Evolutionary conservation across 192 early-diverging fungal species (phyloP).

Genomic region (Gamsiella multidivaricata): DNA sequence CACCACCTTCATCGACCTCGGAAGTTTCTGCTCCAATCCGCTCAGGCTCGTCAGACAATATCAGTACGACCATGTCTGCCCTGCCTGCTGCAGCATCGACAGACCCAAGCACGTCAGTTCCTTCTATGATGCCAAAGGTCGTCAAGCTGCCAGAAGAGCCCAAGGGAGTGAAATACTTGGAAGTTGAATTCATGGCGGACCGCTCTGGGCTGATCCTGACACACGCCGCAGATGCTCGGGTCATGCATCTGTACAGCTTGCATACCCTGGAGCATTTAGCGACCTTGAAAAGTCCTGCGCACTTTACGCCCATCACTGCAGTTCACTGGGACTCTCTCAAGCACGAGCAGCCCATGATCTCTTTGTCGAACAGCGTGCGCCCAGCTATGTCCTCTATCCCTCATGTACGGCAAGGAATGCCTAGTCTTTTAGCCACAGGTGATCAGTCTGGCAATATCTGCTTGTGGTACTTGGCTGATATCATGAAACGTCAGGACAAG

Average conservation of each 20-base stretch:
- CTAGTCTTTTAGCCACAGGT: slow-evolving; percentile 60
- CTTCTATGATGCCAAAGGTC: not conserved
- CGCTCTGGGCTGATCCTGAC: slow-evolving; percentile 22
- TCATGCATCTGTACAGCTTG: slow-evolving; percentile 40
- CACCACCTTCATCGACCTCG: slow-evolving; percentile 6
- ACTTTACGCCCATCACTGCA: slow-evolving; percentile 33
- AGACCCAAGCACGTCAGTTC: too few relatives aligned
- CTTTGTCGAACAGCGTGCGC: slow-evolving; percentile 2
- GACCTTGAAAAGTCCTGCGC: slow-evolving; percentile 39
- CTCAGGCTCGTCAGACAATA: not conserved
- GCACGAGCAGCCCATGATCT: slow-evolving; percentile 46
- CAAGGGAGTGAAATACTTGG: slow-evolving; percentile 32
- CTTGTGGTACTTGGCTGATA: slow-evolving; percentile 64
- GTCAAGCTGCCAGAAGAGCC: slow-evolving; percentile 29
- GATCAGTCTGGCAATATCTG: slow-evolving; percentile 62
- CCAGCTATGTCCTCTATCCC: not conserved
- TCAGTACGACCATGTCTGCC: not conserved
- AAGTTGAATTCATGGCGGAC: slow-evolving; percentile 30
- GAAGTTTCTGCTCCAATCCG: slow-evolving; percentile 14
- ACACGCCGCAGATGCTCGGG: slow-evolving; percentile 12
- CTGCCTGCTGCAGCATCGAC: not conserved
- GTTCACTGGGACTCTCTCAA: slow-evolving; percentile 43
- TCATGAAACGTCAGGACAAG: slow-evolving; percentile 19
- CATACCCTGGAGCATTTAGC: slow-evolving; percentile 29
- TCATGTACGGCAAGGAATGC: slow-evolving; percentile 24